Evolutionary conservation across 1,139 yeast species (phyloP).

Genomic region (Candida sanyaensis): DNA sequence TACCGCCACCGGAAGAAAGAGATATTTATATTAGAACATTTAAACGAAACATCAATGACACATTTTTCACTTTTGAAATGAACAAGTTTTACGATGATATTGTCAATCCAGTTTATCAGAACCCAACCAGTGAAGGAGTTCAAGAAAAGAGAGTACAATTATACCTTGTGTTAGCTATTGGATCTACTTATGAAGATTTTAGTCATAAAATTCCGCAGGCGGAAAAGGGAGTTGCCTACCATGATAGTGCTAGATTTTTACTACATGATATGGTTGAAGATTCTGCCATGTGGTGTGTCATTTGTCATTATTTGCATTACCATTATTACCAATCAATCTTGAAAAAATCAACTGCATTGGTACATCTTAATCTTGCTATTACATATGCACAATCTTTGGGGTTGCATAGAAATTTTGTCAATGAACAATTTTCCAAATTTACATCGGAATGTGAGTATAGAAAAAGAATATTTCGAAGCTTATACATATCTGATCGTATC

Average conservation of each 20-base stretch:
- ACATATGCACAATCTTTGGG: constrained; percentile 28
- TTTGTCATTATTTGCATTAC: constrained; percentile 37
- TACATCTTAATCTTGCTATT: constrained; percentile 27
- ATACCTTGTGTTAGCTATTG: constrained; percentile 42
- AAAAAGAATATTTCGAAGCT: constrained; percentile 40
- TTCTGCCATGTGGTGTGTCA: constrained; percentile 44
- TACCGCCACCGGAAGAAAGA: constrained; percentile 26
- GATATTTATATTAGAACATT: constrained; percentile 28
- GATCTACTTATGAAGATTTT: constrained; percentile 29
- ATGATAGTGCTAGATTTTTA: constrained; percentile 33
- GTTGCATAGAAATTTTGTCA: constrained; percentile 24
- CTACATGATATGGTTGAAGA: constrained; percentile 34
- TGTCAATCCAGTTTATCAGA: constrained; percentile 26
- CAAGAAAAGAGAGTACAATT: constrained; percentile 27
- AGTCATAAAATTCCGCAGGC: constrained; percentile 20
- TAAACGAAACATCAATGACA: constrained; percentile 34
- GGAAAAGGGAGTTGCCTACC: constrained; percentile 22
- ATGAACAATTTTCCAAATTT: constrained; percentile 19
- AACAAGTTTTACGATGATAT: constrained; percentile 26
- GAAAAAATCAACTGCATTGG: constrained; percentile 45
- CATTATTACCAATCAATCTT: constrained; percentile 40
- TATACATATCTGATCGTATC: constrained; percentile 42
- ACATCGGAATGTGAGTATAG: constrained; percentile 20
- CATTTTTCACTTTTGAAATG: constrained; percentile 36
- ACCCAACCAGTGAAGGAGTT: constrained; percentile 19